Evolutionary conservation across 2,329 filamentous ascomycete genomes (phyloP).

Genomic region (Nothopassalora personata): DNA sequence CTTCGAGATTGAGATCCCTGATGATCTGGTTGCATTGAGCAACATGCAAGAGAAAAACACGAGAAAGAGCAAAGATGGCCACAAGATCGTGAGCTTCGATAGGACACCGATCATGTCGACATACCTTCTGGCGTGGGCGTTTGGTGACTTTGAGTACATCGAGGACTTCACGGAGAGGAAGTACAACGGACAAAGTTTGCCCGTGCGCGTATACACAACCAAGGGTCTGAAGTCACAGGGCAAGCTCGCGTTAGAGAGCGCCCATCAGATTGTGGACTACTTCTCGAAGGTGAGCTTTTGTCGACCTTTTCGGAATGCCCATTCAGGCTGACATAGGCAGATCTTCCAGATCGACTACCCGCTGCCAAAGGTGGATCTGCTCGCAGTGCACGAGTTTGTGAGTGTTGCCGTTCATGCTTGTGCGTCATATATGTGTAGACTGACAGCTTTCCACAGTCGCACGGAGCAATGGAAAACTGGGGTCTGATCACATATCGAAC

Average conservation of each 20-base stretch:
- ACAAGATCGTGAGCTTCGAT: slow-evolving; percentile 70
- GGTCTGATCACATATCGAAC: slow-evolving; percentile 88
- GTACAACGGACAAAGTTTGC: slow-evolving; percentile 86
- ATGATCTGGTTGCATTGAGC: slow-evolving; percentile 80
- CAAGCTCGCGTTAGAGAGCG: slow-evolving; percentile 81
- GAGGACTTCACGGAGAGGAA: slow-evolving; percentile 84
- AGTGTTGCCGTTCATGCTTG: slow-evolving; percentile 30
- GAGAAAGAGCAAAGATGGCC: slow-evolving; percentile 58
- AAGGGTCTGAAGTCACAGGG: slow-evolving; percentile 91
- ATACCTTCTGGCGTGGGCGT: slow-evolving; percentile 85
- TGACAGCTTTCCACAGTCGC: slow-evolving; percentile 48
- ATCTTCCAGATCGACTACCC: slow-evolving; percentile 91
- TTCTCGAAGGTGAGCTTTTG: slow-evolving; percentile 64
- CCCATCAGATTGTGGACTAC: slow-evolving; percentile 89
- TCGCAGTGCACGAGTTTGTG: slow-evolving; percentile 91
- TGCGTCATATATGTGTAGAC: slow-evolving; percentile 17
- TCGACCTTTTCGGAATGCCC: neutral
- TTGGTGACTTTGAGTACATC: slow-evolving; percentile 95
- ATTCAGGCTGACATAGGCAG: slow-evolving; percentile 24
- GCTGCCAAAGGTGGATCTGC: slow-evolving; percentile 81
- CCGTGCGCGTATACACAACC: slow-evolving; percentile 93
- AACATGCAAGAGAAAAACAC: slow-evolving; percentile 88
- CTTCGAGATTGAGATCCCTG: slow-evolving; percentile 84
- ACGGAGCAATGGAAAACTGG: slow-evolving; percentile 93
- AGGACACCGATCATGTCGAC: slow-evolving; percentile 84